A percentile compares a stretch with the other conserved stretches of the same genome.
Evolutionary conservation across 306 rosid species (phyloP).

Genomic region (Castanea sativa): DNA sequence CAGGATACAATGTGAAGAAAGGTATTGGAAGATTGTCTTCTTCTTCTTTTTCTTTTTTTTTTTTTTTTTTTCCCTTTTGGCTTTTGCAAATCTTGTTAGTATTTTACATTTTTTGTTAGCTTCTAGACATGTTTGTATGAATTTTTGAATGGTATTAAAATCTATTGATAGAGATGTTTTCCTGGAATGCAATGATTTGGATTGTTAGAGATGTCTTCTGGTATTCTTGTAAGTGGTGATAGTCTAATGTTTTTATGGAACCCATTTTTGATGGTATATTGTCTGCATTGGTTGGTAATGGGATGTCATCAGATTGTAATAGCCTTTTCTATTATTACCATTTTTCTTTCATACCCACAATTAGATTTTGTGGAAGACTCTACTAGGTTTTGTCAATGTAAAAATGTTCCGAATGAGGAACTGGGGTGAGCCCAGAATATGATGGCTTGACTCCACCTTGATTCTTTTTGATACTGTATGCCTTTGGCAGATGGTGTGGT

Average conservation of each 20-base stretch:
- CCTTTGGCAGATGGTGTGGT: not conserved
- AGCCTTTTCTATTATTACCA: not conserved
- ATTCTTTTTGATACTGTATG: not conserved
- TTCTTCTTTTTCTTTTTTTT: not conserved
- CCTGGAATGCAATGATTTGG: not conserved
- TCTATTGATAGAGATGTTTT: not conserved
- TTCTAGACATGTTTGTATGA: constrained; percentile 4
- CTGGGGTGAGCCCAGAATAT: not conserved
- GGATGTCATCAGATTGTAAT: not conserved
- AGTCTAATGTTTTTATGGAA: not conserved
- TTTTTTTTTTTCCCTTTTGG: not conserved
- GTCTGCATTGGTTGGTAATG: not conserved
- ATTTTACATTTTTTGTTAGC: constrained; percentile 1
- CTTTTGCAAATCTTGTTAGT: not conserved
- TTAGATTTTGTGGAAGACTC: too few relatives aligned
- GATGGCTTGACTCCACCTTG: not conserved
- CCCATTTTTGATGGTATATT: not conserved
- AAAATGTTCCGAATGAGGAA: too few relatives aligned
- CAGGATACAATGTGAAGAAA: constrained; percentile 96
- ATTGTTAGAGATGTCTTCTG: not conserved
- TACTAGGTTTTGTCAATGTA: too few relatives aligned
- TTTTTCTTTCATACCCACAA: too few relatives aligned
- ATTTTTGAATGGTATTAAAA: not conserved
- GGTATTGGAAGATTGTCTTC: constrained; percentile 38
- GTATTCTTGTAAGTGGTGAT: not conserved